Evolutionary conservation across 139 green algal species (phyloP).

Genomic region (Mesostigma viride): DNA sequence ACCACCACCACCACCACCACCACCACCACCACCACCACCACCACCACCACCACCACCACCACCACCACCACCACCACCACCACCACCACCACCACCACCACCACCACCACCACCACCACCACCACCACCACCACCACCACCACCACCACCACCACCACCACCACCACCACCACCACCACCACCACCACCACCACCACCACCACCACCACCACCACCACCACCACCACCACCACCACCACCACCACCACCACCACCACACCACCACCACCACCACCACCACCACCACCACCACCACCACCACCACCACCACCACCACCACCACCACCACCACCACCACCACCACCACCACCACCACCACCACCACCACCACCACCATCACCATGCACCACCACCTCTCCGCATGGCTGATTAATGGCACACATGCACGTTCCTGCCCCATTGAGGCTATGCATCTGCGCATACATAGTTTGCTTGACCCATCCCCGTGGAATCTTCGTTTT

Average conservation of each 20-base stretch:
- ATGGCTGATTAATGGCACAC: no score
- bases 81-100: neutral
- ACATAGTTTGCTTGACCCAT: no score
- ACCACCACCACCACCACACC: no score
- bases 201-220: neutral
- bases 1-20: neutral
- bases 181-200: neutral
- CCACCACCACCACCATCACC: neutral
- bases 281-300: constrained; percentile 1
- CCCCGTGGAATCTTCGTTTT: no score
- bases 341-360: neutral
- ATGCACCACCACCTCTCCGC: neutral
- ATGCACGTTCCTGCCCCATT: no score
- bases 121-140: neutral
- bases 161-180: neutral
- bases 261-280: neutral
- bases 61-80: neutral
- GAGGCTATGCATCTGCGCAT: no score
- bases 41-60: neutral
- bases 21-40: neutral
- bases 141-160: neutral
- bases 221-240: neutral
- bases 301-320: neutral
- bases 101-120: constrained; percentile 5
- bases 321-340: neutral